phyloP scores from a whole-genome alignment of 2,329 filamentous ascomycete species.

The Geosmithia flava region DNA sequence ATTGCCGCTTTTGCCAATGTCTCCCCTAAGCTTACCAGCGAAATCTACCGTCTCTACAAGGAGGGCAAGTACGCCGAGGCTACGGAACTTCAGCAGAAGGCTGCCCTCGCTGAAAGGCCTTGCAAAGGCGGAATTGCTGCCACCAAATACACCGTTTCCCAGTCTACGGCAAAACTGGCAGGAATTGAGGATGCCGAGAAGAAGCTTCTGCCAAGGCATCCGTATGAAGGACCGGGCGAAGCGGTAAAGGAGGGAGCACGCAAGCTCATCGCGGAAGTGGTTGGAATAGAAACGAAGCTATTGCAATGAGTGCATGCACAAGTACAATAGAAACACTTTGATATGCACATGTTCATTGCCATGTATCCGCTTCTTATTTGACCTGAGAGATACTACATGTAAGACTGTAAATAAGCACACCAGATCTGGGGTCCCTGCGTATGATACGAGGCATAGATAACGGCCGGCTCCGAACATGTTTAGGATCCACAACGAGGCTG shows the following conservation, averaged over 20 bases:
- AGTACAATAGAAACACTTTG: too few species aligned
- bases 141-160: constrained; percentile 55
- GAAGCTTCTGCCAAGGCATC: constrained; percentile 45
- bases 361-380: neutral
- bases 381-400: neutral
- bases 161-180: constrained; percentile 44
- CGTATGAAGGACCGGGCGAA: constrained; percentile 40
- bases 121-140: constrained; percentile 55
- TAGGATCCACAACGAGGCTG: neutral
- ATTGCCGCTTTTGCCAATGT: constrained; percentile 53
- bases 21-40: constrained; percentile 42
- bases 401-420: neutral
- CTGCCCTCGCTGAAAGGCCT: constrained; percentile 52
- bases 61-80: constrained; percentile 46
- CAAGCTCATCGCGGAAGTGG: constrained; percentile 25
- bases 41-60: constrained; percentile 49
- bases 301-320: neutral
- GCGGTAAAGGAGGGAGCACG: constrained; percentile 29
- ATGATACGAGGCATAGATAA: neutral
- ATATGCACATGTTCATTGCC: too few species aligned
- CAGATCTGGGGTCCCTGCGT: neutral
- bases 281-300: constrained; percentile 25
- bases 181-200: constrained; percentile 46
- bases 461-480: neutral
- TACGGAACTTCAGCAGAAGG: constrained; percentile 44